These are phyloP conservation scores for Arthrobotrys sphaeroides DNA, from an alignment of 2,329 filamentous ascomycete species.

Conservation along the genomic window DNA sequence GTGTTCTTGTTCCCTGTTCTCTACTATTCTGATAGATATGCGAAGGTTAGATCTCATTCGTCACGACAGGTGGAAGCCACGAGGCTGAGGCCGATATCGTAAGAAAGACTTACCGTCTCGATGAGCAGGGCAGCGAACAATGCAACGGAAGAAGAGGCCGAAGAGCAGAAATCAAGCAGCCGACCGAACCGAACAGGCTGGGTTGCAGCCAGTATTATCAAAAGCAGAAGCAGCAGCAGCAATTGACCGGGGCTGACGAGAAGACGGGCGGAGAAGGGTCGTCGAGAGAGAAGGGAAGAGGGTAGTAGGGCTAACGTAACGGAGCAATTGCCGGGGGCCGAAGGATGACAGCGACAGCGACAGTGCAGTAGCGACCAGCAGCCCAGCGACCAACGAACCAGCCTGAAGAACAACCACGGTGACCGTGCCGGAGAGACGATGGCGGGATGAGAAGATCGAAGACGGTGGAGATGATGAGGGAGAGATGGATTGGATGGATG, in stretches of 20 bases:
- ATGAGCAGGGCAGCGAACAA: not conserved
- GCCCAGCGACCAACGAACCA: too few species aligned
- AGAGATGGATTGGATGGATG: slow-evolving; percentile 8
- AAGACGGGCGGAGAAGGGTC: too few species aligned
- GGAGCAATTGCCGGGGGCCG: not conserved
- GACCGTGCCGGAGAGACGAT: not conserved
- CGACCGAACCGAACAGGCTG: not conserved
- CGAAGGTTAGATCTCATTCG: slow-evolving; percentile 18
- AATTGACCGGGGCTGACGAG: not conserved
- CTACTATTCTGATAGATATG: not conserved
- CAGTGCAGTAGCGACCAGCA: too few species aligned
- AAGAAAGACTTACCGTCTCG: not conserved
- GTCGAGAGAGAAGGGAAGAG: too few species aligned
- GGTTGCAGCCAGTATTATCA: not conserved
- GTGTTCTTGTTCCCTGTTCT: slow-evolving; percentile 7
- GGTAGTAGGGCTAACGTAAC: too few species aligned
- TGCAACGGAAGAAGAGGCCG: not conserved
- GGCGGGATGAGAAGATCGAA: not conserved
- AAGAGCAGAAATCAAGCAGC: not conserved
- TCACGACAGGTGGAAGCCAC: not conserved
- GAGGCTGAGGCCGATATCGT: not conserved
- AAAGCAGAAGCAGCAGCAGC: not conserved
- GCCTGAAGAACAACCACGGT: too few species aligned
- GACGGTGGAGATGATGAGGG: slow-evolving; percentile 22
- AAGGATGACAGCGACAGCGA: slow-evolving; percentile 11